A percentile compares a stretch with the other conserved stretches of the same genome.
These are phyloP conservation scores for Pseudogymnoascus sp. DNA, from an alignment of 2,329 filamentous ascomycete genomes.

Conservation along the genomic window DNA sequence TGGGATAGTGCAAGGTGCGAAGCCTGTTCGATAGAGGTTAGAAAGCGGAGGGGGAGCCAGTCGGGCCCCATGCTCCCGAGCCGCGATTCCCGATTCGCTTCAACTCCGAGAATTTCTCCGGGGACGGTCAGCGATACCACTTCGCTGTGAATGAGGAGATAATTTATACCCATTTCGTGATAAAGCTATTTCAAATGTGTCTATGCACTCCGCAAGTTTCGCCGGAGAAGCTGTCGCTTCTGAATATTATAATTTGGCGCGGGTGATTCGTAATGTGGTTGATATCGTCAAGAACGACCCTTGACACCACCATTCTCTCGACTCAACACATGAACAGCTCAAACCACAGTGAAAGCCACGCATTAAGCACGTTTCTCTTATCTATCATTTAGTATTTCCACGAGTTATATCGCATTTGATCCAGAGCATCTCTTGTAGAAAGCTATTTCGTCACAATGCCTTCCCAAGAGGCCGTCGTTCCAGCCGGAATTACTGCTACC, in stretches of 20 bases:
- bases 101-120: constrained; percentile 17
- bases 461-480: not conserved
- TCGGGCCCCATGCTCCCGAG: not conserved
- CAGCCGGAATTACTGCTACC: not conserved
- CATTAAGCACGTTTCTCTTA: not conserved
- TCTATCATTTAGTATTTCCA: not conserved
- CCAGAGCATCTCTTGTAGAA: not conserved
- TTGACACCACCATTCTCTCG: not conserved
- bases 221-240: not conserved
- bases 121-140: not conserved
- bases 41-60: not conserved
- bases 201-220: not conserved
- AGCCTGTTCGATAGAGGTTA: not conserved
- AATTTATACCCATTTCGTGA: not conserved
- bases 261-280: not conserved
- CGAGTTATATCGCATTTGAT: not conserved
- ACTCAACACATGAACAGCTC: not conserved
- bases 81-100: constrained; percentile 7
- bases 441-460: not conserved
- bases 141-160: not conserved
- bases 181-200: not conserved
- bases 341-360: not conserved
- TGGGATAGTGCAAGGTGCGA: not conserved
- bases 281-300: not conserved
- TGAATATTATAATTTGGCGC: not conserved